These are phyloP conservation scores for Collybiopsis luxurians DNA, from an alignment of 768 basidiomycete species.

Conservation along the genomic window DNA sequence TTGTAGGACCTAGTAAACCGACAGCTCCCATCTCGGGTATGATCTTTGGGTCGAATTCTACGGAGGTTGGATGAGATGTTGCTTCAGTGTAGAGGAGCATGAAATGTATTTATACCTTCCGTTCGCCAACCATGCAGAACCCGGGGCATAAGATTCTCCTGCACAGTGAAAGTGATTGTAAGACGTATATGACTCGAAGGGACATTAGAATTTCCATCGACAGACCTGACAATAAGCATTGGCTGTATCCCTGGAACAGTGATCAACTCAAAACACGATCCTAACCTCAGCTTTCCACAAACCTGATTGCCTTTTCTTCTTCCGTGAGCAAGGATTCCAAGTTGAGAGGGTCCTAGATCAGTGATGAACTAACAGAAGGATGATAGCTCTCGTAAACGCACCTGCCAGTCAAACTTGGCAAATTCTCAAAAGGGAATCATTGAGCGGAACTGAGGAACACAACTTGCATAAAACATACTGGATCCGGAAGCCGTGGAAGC, in stretches of 20 bases:
- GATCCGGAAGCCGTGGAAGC: constrained; percentile 9
- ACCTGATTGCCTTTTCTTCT: constrained; percentile 90
- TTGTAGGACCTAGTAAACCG: constrained; percentile 89
- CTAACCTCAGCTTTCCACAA: constrained; percentile 13
- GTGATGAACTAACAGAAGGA: neutral
- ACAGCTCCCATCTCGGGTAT: constrained; percentile 91
- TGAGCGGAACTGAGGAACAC: neutral
- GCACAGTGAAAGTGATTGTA: constrained; percentile 11
- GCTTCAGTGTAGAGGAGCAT: neutral
- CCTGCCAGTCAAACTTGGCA: constrained; percentile 47
- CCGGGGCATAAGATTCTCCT: constrained; percentile 85
- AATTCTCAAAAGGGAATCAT: constrained; percentile 26
- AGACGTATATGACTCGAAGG: no score
- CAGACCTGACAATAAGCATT: constrained; percentile 75
- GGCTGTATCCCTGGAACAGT: constrained; percentile 66
- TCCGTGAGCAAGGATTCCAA: constrained; percentile 80
- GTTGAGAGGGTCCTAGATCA: constrained; percentile 76
- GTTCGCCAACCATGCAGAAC: constrained; percentile 87
- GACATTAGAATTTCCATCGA: neutral
- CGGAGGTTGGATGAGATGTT: neutral
- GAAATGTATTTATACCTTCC: constrained; percentile 53
- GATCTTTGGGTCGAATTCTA: constrained; percentile 75
- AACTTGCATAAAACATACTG: neutral
- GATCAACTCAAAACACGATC: constrained; percentile 4
- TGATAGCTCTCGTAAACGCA: constrained; percentile 3